Percentiles rank a stretch among this genome's conserved stretches.
phyloP scores from a whole-genome alignment of 495 filamentous ascomycete species.

The Sordaria brevicollis region DNA sequence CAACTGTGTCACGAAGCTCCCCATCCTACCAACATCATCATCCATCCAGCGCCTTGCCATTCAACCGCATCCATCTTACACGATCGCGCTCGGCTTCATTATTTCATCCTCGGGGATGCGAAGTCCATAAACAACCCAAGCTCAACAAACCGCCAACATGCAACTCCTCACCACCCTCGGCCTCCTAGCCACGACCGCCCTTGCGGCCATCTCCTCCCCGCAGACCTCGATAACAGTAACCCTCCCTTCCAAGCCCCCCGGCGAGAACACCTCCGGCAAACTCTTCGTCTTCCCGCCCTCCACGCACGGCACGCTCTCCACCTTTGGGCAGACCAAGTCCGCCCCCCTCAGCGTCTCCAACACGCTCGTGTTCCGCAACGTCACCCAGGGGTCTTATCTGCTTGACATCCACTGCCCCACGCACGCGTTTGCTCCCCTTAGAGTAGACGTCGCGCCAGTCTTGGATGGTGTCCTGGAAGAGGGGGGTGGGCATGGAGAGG shows the following conservation, averaged over 20 bases:
- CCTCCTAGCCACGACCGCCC: slow-evolving; percentile 1
- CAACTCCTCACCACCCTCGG: slow-evolving; percentile 6
- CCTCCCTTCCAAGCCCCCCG: slow-evolving; percentile 38
- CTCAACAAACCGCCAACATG: neutral
- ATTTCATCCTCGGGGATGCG: neutral
- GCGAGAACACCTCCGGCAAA: slow-evolving; percentile 38
- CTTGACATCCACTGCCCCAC: slow-evolving; percentile 66
- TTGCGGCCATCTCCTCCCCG: neutral
- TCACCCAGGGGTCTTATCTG: slow-evolving; percentile 61
- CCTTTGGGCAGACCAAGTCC: slow-evolving; percentile 32
- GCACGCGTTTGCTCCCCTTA: slow-evolving; percentile 61
- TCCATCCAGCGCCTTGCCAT: neutral
- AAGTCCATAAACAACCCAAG: neutral
- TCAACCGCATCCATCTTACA: neutral
- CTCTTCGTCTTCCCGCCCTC: slow-evolving; percentile 49
- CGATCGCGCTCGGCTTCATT: neutral
- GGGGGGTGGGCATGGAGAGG: slow-evolving; percentile 32
- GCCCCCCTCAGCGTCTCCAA: slow-evolving; percentile 55
- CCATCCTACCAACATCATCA: slow-evolving; percentile 2
- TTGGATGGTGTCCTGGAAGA: slow-evolving; percentile 15
- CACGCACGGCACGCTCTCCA: slow-evolving; percentile 63
- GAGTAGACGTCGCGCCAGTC: slow-evolving; percentile 56
- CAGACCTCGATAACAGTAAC: slow-evolving; percentile 15
- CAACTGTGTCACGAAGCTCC: slow-evolving; percentile 1
- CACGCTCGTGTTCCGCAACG: slow-evolving; percentile 62